Evolutionary conservation across 371 early-diverging fungal species (phyloP).

Genomic region (Actinomortierella wolfii): DNA sequence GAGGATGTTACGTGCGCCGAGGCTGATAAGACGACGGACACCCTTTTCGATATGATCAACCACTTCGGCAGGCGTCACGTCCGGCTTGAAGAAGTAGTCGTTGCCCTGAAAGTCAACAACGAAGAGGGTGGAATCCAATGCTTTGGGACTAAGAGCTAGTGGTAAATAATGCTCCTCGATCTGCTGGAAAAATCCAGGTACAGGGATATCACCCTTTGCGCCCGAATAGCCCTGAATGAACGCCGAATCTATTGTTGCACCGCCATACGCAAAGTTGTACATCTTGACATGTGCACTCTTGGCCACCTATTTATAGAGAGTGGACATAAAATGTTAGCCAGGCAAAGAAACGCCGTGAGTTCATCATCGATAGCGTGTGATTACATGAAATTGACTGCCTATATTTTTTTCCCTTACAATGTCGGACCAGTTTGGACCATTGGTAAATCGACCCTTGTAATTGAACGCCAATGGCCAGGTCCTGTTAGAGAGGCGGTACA

Average conservation of each 20-base stretch:
- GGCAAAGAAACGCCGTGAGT: not conserved
- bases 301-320: conserved; percentile 21
- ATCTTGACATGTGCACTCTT: conserved; percentile 8
- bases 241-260: conserved; percentile 39
- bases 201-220: conserved; percentile 14
- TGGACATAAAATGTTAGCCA: not conserved
- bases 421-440: conserved; percentile 49
- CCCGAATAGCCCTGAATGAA: conserved; percentile 31
- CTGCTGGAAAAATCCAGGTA: conserved; percentile 43
- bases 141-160: not conserved
- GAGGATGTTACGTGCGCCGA: conserved; percentile 21
- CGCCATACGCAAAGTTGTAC: conserved; percentile 43
- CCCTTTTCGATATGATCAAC: conserved; percentile 24
- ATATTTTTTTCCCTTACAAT: conserved; percentile 5
- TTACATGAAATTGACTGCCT: too few species aligned
- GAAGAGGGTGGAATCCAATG: conserved; percentile 16
- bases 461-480: conserved; percentile 21
- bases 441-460: conserved; percentile 44
- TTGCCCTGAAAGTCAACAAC: conserved; percentile 33
- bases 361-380: not conserved
- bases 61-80: conserved; percentile 5
- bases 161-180: conserved; percentile 12
- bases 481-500: conserved; percentile 12
- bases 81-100: conserved; percentile 23
- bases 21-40: conserved; percentile 16